phyloP scores from a whole-genome alignment of 805 yeast genomes.

The Starmera amethionina region DNA sequence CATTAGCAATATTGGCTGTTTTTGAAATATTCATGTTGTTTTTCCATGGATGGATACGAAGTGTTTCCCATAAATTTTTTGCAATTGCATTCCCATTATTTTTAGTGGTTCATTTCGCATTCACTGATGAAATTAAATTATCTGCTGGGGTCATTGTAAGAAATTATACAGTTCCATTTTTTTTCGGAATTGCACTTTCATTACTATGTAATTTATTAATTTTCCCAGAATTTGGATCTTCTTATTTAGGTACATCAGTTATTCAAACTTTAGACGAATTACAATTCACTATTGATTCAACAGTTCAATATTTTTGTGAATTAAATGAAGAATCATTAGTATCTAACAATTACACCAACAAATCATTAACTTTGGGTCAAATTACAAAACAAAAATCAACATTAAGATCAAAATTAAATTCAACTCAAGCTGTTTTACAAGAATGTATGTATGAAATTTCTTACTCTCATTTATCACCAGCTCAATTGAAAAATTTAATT shows the following conservation, averaged over 20 bases:
- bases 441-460: constrained; percentile 42
- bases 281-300: constrained; percentile 27
- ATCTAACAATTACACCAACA: constrained; percentile 8
- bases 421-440: constrained; percentile 29
- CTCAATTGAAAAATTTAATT: constrained; percentile 26
- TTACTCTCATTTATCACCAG: constrained; percentile 36
- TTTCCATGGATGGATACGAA: constrained; percentile 40
- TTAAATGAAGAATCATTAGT: background rate
- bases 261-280: constrained; percentile 29
- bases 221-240: constrained; percentile 44
- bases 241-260: constrained; percentile 34
- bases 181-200: constrained; percentile 34
- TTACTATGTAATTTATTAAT: constrained; percentile 31
- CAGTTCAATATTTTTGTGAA: constrained; percentile 26
- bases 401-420: constrained; percentile 23
- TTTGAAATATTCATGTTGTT: constrained; percentile 37
- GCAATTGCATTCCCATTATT: constrained; percentile 38
- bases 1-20: constrained; percentile 33
- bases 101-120: constrained; percentile 39
- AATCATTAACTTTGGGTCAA: constrained; percentile 20
- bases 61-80: constrained; percentile 35
- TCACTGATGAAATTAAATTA: constrained; percentile 24
- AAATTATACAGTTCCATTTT: constrained; percentile 32
- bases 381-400: constrained; percentile 24
- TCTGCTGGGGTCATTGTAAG: constrained; percentile 24